A percentile compares a stretch with the other conserved stretches of the same genome.
Conservation (phyloP, 2,329 filamentous ascomycete genomes). For the Trichoderma guizhouense region DNA sequence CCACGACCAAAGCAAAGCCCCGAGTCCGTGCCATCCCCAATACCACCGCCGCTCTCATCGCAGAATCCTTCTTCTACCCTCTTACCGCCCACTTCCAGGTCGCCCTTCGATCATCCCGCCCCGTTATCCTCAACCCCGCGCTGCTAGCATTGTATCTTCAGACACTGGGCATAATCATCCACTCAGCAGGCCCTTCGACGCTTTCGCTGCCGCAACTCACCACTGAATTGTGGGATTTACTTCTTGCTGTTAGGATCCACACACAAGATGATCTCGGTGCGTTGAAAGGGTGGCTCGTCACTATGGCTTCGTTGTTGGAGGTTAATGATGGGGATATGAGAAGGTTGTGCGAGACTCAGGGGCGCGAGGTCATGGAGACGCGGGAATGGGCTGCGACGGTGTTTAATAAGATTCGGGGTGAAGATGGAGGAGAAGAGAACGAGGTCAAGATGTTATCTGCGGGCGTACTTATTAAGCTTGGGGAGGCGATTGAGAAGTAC, state of each 20-base stretch:
- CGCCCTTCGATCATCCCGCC: constrained; percentile 50
- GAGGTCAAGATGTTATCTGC: constrained; percentile 76
- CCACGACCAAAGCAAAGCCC: constrained; percentile 34
- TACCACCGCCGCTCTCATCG: constrained; percentile 72
- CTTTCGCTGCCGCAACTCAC: constrained; percentile 76
- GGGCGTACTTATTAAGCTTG: constrained; percentile 70
- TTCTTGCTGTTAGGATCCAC: constrained; percentile 64
- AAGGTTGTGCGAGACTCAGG: constrained; percentile 69
- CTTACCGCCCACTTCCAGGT: constrained; percentile 77
- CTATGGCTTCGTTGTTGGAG: constrained; percentile 76
- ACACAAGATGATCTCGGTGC: constrained; percentile 62
- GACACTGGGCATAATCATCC: constrained; percentile 77
- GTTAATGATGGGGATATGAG: constrained; percentile 72
- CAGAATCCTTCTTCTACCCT: constrained; percentile 79
- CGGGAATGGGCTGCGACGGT: constrained; percentile 79
- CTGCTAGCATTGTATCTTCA: constrained; percentile 79
- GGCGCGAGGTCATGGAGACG: constrained; percentile 77
- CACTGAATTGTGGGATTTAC: constrained; percentile 76
- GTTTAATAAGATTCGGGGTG: constrained; percentile 59
- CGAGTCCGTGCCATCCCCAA: constrained; percentile 64
- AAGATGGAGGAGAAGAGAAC: constrained; percentile 64
- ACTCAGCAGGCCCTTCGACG: constrained; percentile 78
- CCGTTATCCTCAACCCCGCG: constrained; percentile 67
- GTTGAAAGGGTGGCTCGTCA: constrained; percentile 72
- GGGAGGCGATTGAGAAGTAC: constrained; percentile 79